These are phyloP conservation scores for Fusarium pilosicola DNA, from an alignment of 2,329 filamentous ascomycete genomes.

Conservation along the genomic window DNA sequence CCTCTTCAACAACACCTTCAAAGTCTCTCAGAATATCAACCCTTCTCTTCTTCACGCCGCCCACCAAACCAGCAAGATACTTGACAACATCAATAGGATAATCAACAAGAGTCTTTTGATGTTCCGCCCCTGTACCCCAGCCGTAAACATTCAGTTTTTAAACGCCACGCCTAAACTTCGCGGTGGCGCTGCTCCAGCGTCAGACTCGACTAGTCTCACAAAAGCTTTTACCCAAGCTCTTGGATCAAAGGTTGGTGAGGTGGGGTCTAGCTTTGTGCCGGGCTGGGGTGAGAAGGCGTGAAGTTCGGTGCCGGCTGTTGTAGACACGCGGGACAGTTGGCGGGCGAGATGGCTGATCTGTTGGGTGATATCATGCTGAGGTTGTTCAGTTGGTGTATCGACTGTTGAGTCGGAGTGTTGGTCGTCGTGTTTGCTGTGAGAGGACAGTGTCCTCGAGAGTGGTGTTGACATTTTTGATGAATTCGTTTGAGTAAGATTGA, in stretches of 20 bases:
- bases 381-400: not conserved
- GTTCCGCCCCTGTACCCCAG: conserved; percentile 37
- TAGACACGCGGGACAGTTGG: conserved; percentile 19
- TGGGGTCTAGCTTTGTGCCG: conserved; percentile 38
- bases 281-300: conserved; percentile 35
- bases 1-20: conserved; percentile 45
- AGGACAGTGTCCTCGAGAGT: not conserved
- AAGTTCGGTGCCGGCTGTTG: conserved; percentile 23
- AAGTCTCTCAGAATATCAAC: conserved; percentile 45
- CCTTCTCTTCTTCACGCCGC: not conserved
- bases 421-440: not conserved
- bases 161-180: conserved; percentile 45
- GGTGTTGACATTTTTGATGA: not conserved
- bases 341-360: conserved; percentile 27
- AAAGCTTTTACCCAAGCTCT: conserved; percentile 43
- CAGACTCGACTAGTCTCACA: conserved; percentile 41
- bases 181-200: conserved; percentile 34
- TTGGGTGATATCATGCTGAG: not conserved
- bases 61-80: conserved; percentile 5
- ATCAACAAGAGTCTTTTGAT: conserved; percentile 41
- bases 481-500: not conserved
- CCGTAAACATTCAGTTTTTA: conserved; percentile 42
- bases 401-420: conserved; percentile 11
- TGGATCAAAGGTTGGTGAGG: conserved; percentile 42
- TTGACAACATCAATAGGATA: conserved; percentile 30